Evolutionary conservation across 345 rosid species (phyloP).

Genomic region (Camelina neglecta): DNA sequence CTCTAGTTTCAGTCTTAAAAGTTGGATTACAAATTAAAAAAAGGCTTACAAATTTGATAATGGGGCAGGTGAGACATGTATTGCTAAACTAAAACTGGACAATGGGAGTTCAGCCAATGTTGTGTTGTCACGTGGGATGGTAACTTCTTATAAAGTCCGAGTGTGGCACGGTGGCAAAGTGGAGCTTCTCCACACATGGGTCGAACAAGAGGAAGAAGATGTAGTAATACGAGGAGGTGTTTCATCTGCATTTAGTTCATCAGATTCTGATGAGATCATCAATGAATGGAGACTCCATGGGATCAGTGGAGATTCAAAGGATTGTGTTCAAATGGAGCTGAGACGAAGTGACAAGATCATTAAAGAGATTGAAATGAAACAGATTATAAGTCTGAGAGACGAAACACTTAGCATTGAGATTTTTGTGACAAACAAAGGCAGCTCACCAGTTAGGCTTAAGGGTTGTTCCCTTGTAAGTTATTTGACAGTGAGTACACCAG

Average conservation of each 20-base stretch:
- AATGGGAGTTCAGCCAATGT: slow-evolving; percentile 73
- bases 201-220: slow-evolving; percentile 58
- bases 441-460: slow-evolving; percentile 49
- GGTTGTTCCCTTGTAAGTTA: slow-evolving; percentile 69
- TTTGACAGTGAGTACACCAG: slow-evolving; percentile 83
- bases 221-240: slow-evolving; percentile 81
- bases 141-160: slow-evolving; percentile 78
- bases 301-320: slow-evolving; percentile 63
- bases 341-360: slow-evolving; percentile 51
- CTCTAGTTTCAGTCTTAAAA: neutral
- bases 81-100: slow-evolving; percentile 65
- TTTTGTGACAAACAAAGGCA: slow-evolving; percentile 52
- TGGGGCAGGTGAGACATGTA: slow-evolving; percentile 53
- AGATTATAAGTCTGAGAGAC: slow-evolving; percentile 56
- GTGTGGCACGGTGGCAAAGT: slow-evolving; percentile 79
- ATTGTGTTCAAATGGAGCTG: slow-evolving; percentile 56
- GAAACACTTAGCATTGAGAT: slow-evolving; percentile 66
- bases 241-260: slow-evolving; percentile 53
- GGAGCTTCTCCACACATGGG: slow-evolving; percentile 82
- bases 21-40: neutral
- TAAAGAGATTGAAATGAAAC: slow-evolving; percentile 58
- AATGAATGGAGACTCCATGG: slow-evolving; percentile 56
- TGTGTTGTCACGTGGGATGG: slow-evolving; percentile 69
- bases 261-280: slow-evolving; percentile 46
- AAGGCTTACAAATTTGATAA: slow-evolving; percentile 23